Evolutionary conservation across 768 basidiomycete species (phyloP).

Genomic region (Suillus placidus): DNA sequence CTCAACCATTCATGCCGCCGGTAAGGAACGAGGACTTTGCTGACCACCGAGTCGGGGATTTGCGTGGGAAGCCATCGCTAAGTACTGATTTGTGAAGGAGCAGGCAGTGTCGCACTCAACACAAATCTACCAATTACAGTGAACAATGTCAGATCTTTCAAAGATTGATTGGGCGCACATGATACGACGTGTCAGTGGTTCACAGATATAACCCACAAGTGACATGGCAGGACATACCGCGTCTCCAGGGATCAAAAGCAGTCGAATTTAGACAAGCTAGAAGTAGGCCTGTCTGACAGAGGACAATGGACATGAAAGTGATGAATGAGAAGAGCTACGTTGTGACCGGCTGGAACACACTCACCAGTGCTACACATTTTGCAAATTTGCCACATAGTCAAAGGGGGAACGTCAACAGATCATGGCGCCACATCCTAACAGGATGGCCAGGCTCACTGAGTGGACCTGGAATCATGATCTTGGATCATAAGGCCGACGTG

Average conservation of each 20-base stretch:
- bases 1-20: neutral
- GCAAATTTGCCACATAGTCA: neutral
- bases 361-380: neutral
- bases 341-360: neutral
- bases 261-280: neutral
- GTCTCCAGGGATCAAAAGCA: neutral
- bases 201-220: neutral
- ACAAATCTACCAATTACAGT: neutral
- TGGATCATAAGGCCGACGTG: neutral
- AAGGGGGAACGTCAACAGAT: neutral
- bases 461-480: neutral
- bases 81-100: neutral
- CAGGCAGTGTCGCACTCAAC: neutral
- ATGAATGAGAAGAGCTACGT: neutral
- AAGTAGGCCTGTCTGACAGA: neutral
- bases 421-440: neutral
- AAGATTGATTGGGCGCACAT: neutral
- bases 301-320: neutral
- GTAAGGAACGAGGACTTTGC: neutral
- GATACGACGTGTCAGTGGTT: neutral
- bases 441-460: neutral
- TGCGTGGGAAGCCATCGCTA: neutral
- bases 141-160: conserved; percentile 1
- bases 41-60: neutral
- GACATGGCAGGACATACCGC: too few species aligned